Evolutionary conservation across 495 filamentous ascomycete species (phyloP).

Genomic region (Lasiosphaeriaceae sp.): DNA sequence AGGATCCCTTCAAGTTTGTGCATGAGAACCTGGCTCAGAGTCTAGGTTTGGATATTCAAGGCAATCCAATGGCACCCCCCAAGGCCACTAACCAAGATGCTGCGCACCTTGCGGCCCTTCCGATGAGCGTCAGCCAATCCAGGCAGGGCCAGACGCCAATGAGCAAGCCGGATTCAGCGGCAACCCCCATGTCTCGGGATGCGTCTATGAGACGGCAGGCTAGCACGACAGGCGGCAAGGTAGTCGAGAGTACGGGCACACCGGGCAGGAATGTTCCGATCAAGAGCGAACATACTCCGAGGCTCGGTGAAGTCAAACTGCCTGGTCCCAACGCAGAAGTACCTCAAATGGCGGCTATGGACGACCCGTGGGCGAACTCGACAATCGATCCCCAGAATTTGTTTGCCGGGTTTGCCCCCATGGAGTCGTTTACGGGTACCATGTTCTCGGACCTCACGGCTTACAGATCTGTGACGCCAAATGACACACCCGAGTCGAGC

Average conservation of each 20-base stretch:
- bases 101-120: constrained; percentile 14
- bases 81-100: constrained; percentile 12
- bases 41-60: constrained; percentile 46
- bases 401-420: constrained; percentile 27
- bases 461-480: constrained; percentile 47
- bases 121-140: constrained; percentile 33
- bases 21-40: constrained; percentile 41
- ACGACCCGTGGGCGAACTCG: constrained; percentile 34
- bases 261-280: constrained; percentile 26
- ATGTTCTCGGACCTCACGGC: constrained; percentile 43
- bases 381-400: constrained; percentile 47
- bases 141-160: constrained; percentile 44
- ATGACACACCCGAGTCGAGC: constrained; percentile 55
- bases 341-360: constrained; percentile 12
- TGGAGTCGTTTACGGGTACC: constrained; percentile 29
- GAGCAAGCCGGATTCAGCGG: constrained; percentile 28
- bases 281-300: too few species aligned
- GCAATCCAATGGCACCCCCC: constrained; percentile 26
- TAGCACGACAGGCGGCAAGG: constrained; percentile 33
- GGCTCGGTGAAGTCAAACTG: constrained; percentile 19
- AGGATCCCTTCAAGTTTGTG: constrained; percentile 50
- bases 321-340: constrained; percentile 8
- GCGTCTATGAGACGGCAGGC: constrained; percentile 42
- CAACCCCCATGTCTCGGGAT: constrained; percentile 45
- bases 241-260: constrained; percentile 20